Conservation (phyloP, 106 monocot species). For the Apostasia ramifera region DNA sequence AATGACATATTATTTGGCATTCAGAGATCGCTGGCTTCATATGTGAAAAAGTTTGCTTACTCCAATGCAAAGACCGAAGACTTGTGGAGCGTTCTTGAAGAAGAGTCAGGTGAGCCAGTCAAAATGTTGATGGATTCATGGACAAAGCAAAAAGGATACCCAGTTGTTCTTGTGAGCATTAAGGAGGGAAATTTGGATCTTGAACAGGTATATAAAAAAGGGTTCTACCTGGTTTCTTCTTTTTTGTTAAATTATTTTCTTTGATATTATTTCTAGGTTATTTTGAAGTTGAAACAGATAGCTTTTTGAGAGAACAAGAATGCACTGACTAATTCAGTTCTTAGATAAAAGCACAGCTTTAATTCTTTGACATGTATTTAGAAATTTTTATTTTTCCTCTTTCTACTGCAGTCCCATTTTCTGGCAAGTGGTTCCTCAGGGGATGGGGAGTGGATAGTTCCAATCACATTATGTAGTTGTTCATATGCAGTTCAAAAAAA, state of each 20-base stretch:
- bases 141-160: constrained; percentile 97
- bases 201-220: constrained; percentile 55
- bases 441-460: constrained; percentile 87
- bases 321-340: too few species aligned
- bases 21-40: constrained; percentile 82
- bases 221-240: not conserved
- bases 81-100: constrained; percentile 89
- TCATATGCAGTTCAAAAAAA: constrained; percentile 60
- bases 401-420: constrained; percentile 65
- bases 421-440: constrained; percentile 68
- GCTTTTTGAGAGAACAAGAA: too few species aligned
- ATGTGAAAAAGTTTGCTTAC: constrained; percentile 85
- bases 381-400: constrained; percentile 6
- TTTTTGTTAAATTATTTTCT: not conserved
- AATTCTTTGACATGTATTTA: not conserved
- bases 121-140: constrained; percentile 78
- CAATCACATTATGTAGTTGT: constrained; percentile 61
- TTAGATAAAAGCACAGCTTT: too few species aligned
- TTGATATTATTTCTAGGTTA: not conserved
- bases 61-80: constrained; percentile 95
- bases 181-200: constrained; percentile 38
- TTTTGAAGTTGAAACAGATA: too few species aligned
- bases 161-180: constrained; percentile 60
- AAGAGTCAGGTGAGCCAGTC: constrained; percentile 82
- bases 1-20: not conserved